Base-by-base conservation (phyloP, 1,284 basidiomycete species). In the Sanghuangporus sanghuang region DNA sequence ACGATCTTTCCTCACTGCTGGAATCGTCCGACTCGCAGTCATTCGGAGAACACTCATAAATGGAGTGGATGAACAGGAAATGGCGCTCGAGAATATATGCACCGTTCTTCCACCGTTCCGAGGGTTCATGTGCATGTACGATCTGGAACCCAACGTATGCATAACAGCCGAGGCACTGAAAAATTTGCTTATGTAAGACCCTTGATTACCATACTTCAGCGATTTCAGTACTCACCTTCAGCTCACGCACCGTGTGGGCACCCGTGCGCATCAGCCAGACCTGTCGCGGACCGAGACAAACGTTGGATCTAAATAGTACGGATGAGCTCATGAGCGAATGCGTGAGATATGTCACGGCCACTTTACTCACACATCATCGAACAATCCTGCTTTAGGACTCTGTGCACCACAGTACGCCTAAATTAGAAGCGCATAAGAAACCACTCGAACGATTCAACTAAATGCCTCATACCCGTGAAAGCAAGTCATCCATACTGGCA, bases 71-170 rank as follows among this genome's bases (percentile, higher is more conserved):
- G 38, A 62, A 64, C 23, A 79, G 72, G 58, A 76, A 73, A 54
- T 81, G 82, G 23, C 86, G 76, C 72, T 87, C 85, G 36, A 87
- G 77, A 42, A 86, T 73, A 69, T 73, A 83, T 58, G 77, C 72
- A 8, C 82, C 81, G 68, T 85, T 84, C 72, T 87, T 87, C 85
- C 85, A 87, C 53, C 76, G 76, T 72, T 87, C 85, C 4, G 81
- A 73, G 52, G 70, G 70, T 64, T 86, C 84, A 69, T 83, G 79
- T 2, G 84, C 85, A 56, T 79, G 80, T 6, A 83, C 74, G 62
- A 87, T 84, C 70, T 82, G 81, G 82, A 83, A 86, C n/a, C 85
- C 85, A 46, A 87, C 75, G 68, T 83, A 83, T 18, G 76, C 66
- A 35, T 75, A 73, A 69, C 84, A 86, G 5, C 73, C 72, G 12